Evolutionary conservation across 345 rosid species (phyloP).

Genomic region (Salix dunnii): DNA sequence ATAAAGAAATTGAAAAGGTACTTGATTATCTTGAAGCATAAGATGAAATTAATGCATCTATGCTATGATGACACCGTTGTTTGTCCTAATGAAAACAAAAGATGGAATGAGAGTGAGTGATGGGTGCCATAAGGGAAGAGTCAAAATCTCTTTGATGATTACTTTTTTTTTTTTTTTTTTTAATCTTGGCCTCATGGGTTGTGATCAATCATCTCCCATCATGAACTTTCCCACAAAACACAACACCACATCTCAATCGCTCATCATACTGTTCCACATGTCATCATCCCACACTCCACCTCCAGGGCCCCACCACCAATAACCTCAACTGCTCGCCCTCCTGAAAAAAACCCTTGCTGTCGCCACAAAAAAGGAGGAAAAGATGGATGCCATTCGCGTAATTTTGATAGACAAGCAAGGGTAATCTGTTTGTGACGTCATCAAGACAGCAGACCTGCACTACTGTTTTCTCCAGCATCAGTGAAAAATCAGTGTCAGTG

Average conservation of each 20-base stretch:
- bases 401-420: constrained; percentile 10
- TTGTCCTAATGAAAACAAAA: neutral
- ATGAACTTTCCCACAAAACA: neutral
- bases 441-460: constrained; percentile 19
- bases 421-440: constrained; percentile 37
- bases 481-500: neutral
- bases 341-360: neutral
- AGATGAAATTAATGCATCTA: too few relatives aligned
- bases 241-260: neutral
- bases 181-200: neutral
- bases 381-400: constrained; percentile 21
- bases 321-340: neutral
- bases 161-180: neutral
- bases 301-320: neutral
- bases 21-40: too few relatives aligned
- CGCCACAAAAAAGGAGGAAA: too few relatives aligned
- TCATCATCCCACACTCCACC: neutral
- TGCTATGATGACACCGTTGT: too few relatives aligned
- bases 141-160: constrained; percentile 1
- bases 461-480: neutral
- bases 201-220: neutral
- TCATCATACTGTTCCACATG: constrained; percentile 8
- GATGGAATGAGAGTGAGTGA: neutral
- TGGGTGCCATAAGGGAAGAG: neutral
- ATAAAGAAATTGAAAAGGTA: too few relatives aligned